Evolutionary conservation across 306 rosid genomes (phyloP), one percentile per base, ranked within the genome.

Genomic region (Cicer yamashitae): DNA sequence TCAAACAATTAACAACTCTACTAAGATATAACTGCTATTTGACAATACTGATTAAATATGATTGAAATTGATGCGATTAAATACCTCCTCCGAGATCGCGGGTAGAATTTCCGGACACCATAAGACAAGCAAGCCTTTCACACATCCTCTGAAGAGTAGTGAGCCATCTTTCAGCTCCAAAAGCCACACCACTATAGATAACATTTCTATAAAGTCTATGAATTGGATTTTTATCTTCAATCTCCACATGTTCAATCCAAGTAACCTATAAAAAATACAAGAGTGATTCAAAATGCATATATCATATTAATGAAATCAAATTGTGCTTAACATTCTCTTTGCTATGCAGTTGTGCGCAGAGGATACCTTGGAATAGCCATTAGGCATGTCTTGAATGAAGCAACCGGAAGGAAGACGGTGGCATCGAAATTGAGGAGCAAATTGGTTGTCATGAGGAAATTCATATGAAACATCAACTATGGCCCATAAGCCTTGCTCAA

Each of bases 311-410:
- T 25, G 30, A 25, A 25, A 25, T 2, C 3, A 25, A 25, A 2
- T 25, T 25, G 30, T 25, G 3, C 30, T 25, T 25, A 2, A 25
- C 30, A 25, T 25, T 25, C 30, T 25, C 3, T 25, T 0, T 2
- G 30, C 3, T 25, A 25, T 25, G 30, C 30, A 25, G 30, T 25
- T 25, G 30, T 2, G 30, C 3, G 30, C 30, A 25, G 3, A 25
- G 3, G 30, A 25, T 25, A 25, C 30, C 90, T 90, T 87, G 72
- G 98, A 90, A 56, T 94, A 94, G 38, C 98, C 98, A 80, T 90
- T 94, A 52, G 98, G 98, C 98, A 94, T 81, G 83, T 91, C 98
- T 75, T 87, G 94, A 58, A 94, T 90, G 63, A 94, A 86, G 87
- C 96, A 90, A 10, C 98, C 98, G 1, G 98, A 91, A 41, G 98